A percentile compares a stretch with the other conserved stretches of the same genome.
These are phyloP conservation scores for Hysterangium stoloniferum DNA, from an alignment of 768 basidiomycete species.

Conservation along the genomic window DNA sequence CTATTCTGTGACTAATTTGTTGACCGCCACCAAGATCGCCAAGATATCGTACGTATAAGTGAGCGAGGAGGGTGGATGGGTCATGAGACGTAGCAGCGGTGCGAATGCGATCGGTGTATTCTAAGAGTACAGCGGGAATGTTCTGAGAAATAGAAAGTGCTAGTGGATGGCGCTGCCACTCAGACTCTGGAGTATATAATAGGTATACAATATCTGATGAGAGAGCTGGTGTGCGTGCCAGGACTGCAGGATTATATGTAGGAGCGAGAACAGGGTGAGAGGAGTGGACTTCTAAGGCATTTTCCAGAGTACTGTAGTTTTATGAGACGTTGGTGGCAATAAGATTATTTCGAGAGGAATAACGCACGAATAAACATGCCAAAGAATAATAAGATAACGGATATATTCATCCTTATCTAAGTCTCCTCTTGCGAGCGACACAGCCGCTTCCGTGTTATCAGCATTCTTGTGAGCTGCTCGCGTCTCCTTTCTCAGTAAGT, in stretches of 20 bases:
- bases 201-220: constrained; percentile 62
- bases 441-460: constrained; percentile 50
- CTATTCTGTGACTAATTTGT: constrained; percentile 51
- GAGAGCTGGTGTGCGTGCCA: constrained; percentile 53
- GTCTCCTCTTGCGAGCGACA: constrained; percentile 48
- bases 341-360: constrained; percentile 2
- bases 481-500: constrained; percentile 34
- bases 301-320: constrained; percentile 47
- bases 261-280: constrained; percentile 55
- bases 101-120: constrained; percentile 48
- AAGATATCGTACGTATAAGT: constrained; percentile 77
- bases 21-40: constrained; percentile 79
- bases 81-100: constrained; percentile 37
- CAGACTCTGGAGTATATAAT: constrained; percentile 41
- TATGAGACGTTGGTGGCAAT: neutral
- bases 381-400: constrained; percentile 67
- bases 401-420: constrained; percentile 59
- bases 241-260: constrained; percentile 62
- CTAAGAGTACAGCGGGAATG: constrained; percentile 40
- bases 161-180: constrained; percentile 51
- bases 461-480: constrained; percentile 46
- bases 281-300: constrained; percentile 49
- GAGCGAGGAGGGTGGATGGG: constrained; percentile 55
- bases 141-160: constrained; percentile 37
- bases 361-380: constrained; percentile 70